Evolutionary conservation across 1,284 basidiomycete genomes (phyloP), one percentile per base, ranked within the genome.

Genomic region (Ceratobasidium sp.): DNA sequence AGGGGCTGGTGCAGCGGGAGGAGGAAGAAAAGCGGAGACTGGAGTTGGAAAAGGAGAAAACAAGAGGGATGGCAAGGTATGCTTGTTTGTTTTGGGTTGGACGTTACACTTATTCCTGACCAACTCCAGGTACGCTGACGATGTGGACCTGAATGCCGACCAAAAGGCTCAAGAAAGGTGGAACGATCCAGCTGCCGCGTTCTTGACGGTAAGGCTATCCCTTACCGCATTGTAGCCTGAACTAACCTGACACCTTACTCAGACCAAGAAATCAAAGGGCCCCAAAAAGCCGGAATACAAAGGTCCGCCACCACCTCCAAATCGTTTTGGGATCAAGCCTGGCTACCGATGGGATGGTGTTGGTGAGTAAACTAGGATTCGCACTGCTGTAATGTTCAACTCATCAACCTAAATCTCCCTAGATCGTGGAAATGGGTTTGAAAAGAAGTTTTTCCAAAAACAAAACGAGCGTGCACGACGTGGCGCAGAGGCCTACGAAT

Each of bases 281-380:
- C 89, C 91, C 1, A 85, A 85, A 69, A 87, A 84, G 79, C 96
- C 96, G 0, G 88, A 90, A 76, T 99, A 98, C 78, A 84, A 82
- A 29, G 95, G 95, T 7, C 92, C 94, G 0, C 85, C 89, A 1
- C 94, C 93, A 1, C 90, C 94, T 17, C 94, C 96, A 7, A 99
- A 99, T 81, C 87, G 96, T 8, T 99, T 96, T 78, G 90, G 90
- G 27, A 98, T 99, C 73, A 88, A 87, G 68, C 97, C 96, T 12
- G 96, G 96, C 0, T 96, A 96, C 77, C 85, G 96, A 74, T 99
- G 96, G 96, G 96, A 98, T 77, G 94, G 94, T 52, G 94, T 96
- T 69, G 93, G 93, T 94, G 75, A 77, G 87, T 87, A 31, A 3
- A 52, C 29, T 38, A 10, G 35, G 38, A 38, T 27, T 69, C 25